Evolutionary conservation across 2,329 filamentous ascomycete genomes (phyloP).

Genomic region (Mycosphaerella arachidis): DNA sequence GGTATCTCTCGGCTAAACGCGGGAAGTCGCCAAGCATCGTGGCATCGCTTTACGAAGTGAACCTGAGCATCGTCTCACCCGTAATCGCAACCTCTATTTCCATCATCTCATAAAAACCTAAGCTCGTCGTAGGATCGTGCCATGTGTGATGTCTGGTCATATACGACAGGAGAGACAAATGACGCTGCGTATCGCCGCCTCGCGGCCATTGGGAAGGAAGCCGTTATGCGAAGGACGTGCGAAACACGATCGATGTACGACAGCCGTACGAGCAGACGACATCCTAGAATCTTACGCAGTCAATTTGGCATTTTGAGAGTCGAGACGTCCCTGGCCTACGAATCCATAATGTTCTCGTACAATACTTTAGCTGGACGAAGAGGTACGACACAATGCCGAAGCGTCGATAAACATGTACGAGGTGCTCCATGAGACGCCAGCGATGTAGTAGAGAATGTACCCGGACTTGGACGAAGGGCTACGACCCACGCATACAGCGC

Average conservation of each 20-base stretch:
- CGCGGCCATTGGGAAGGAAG: background rate
- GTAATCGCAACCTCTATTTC: no score
- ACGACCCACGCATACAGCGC: background rate
- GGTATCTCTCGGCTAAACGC: no score
- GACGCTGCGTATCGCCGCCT: no score
- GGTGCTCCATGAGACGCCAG: constrained; percentile 6
- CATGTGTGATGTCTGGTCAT: no score
- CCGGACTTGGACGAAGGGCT: background rate
- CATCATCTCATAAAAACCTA: no score
- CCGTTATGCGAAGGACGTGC: background rate
- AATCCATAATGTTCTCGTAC: background rate
- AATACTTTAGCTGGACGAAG: background rate
- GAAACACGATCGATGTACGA: background rate
- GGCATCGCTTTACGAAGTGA: no score
- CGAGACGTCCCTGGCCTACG: background rate
- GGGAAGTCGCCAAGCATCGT: no score
- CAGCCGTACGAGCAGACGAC: background rate
- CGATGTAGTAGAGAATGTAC: constrained; percentile 5
- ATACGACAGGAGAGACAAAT: no score
- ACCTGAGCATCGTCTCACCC: no score
- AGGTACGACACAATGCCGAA: constrained; percentile 2
- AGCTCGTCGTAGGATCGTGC: no score
- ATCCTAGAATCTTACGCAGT: background rate
- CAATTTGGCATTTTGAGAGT: background rate
- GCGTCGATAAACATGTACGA: constrained; percentile 2